phyloP scores from a whole-genome alignment of 257 asterid species.

The Coffea canephora region DNA sequence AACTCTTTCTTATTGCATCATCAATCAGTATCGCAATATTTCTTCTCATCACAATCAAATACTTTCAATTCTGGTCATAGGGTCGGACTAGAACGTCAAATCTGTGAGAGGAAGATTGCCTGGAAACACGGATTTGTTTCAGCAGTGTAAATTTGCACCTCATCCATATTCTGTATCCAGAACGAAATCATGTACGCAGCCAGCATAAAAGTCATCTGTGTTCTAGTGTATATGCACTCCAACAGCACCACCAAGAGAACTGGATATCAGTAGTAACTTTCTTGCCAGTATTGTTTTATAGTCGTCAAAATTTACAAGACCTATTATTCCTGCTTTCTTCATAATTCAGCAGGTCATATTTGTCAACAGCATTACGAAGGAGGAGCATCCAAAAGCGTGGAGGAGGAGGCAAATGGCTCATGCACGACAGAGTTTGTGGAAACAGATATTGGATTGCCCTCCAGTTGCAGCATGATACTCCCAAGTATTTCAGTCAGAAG shows the following conservation, averaged over 20 bases:
- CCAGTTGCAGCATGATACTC: constrained; percentile 73
- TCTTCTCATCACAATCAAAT: too few relatives aligned
- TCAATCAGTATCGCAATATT: too few relatives aligned
- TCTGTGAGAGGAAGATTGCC: not conserved
- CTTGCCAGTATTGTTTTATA: not conserved
- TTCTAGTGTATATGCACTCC: not conserved
- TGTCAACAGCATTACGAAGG: constrained; percentile 17
- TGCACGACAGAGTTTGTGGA: constrained; percentile 79
- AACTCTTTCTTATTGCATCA: too few relatives aligned
- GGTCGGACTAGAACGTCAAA: not conserved
- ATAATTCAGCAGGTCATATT: not conserved
- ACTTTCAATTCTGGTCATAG: too few relatives aligned
- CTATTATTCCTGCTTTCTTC: not conserved
- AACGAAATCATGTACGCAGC: not conserved
- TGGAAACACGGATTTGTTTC: not conserved
- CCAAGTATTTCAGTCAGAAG: constrained; percentile 63
- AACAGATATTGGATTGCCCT: constrained; percentile 76
- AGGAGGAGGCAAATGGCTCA: constrained; percentile 67
- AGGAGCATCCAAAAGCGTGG: constrained; percentile 64
- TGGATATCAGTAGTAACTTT: not conserved
- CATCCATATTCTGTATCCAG: not conserved
- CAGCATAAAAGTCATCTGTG: not conserved
- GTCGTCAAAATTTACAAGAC: not conserved
- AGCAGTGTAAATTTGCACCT: not conserved
- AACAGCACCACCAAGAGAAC: not conserved